phyloP scores from a whole-genome alignment of 306 rosid species.

The Sicyos baderoa region DNA sequence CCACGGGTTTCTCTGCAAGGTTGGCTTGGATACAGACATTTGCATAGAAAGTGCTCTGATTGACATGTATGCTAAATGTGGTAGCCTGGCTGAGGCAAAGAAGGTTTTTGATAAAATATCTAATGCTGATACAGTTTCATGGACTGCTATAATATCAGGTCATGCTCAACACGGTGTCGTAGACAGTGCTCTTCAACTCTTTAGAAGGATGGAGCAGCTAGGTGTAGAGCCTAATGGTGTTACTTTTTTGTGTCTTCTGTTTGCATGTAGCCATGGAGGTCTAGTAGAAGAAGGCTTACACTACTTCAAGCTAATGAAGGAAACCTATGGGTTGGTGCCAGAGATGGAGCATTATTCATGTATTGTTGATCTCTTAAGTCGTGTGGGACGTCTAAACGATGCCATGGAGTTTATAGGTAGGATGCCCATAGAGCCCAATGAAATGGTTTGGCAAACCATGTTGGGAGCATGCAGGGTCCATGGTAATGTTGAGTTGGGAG shows the following conservation, averaged over 20 bases:
- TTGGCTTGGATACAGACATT: conserved; percentile 37
- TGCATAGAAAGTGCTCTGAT: conserved; percentile 64
- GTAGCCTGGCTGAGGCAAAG: conserved; percentile 36
- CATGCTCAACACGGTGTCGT: conserved; percentile 61
- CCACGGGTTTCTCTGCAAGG: conserved; percentile 56
- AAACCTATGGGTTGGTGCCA: conserved; percentile 38
- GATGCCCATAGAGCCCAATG: conserved; percentile 53
- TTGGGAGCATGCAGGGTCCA: conserved; percentile 74
- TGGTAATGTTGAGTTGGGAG: conserved; percentile 53
- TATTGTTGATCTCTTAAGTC: conserved; percentile 63
- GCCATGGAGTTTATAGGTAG: conserved; percentile 48
- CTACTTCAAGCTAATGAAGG: conserved; percentile 44
- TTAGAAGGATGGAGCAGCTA: conserved; percentile 44
- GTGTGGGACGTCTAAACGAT: conserved; percentile 45
- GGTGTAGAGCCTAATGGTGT: conserved; percentile 42
- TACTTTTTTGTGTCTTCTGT: conserved; percentile 55
- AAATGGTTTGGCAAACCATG: conserved; percentile 69
- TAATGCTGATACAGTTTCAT: conserved; percentile 54
- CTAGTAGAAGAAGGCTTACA: conserved; percentile 59
- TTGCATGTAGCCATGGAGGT: conserved; percentile 75
- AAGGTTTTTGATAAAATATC: conserved; percentile 43
- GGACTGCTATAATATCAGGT: conserved; percentile 68
- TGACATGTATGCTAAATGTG: conserved; percentile 68
- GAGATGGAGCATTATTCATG: conserved; percentile 69
- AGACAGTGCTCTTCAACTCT: conserved; percentile 49